phyloP scores from a whole-genome alignment of 768 basidiomycete species.

The Russula foetens region DNA sequence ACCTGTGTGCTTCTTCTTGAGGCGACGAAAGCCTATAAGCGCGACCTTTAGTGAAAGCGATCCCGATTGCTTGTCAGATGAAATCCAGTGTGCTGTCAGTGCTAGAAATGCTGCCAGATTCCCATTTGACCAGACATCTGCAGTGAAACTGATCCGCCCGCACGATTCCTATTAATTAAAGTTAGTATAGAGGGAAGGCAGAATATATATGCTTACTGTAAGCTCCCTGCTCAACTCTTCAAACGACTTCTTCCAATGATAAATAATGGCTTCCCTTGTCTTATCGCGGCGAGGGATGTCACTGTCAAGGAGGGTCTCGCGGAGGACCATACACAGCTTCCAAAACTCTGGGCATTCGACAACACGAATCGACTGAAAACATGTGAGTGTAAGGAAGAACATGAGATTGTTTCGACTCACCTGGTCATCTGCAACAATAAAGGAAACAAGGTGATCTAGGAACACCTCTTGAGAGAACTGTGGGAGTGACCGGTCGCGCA shows the following conservation, averaged over 20 bases:
- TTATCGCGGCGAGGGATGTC: background rate
- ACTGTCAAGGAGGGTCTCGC: background rate
- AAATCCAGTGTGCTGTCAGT: background rate
- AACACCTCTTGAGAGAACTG: too few species aligned
- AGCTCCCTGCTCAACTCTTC: background rate
- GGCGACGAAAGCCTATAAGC: background rate
- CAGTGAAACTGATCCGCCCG: background rate
- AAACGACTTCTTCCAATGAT: background rate
- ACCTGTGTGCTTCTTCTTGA: background rate
- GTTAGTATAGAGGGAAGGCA: background rate
- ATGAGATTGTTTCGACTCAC: background rate
- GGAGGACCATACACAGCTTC: background rate
- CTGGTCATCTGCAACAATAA: background rate
- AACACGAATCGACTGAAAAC: background rate
- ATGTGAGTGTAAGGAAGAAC: background rate
- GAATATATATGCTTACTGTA: background rate
- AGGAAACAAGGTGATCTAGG: background rate
- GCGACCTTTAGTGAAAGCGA: background rate
- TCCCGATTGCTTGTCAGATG: background rate
- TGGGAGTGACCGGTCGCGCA: too few species aligned
- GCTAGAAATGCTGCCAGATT: background rate
- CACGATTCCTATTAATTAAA: background rate
- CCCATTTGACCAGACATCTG: background rate
- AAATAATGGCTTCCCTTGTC: background rate
- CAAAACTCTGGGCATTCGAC: background rate